phyloP scores from a whole-genome alignment of 2,329 filamentous ascomycete genomes.

The Colletotrichum higginsianum region DNA sequence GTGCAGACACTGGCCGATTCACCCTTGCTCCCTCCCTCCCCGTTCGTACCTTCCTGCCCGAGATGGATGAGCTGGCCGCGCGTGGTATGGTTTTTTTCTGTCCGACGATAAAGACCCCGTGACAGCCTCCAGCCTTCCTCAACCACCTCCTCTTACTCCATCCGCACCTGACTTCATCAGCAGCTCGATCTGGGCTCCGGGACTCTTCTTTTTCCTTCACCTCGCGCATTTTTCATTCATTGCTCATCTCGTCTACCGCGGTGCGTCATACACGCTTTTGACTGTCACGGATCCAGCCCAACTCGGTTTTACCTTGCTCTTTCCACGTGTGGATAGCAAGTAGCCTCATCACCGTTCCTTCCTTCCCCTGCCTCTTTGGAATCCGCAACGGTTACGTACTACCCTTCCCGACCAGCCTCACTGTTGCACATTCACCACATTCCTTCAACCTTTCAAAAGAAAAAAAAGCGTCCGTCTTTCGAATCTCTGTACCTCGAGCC shows the following conservation, averaged over 20 bases:
- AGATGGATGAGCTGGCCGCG: conserved; percentile 15
- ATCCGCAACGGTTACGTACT: conserved; percentile 34
- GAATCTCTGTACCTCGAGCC: conserved; percentile 26
- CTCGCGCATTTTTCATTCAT: conserved; percentile 17
- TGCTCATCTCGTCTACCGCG: conserved; percentile 26
- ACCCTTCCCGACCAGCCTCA: conserved; percentile 36
- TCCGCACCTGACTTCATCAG: conserved; percentile 35
- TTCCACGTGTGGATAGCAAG: conserved; percentile 17
- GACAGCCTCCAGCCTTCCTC: conserved; percentile 39
- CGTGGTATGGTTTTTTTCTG: conserved; percentile 4
- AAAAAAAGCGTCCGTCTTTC: conserved; percentile 19
- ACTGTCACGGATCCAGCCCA: conserved; percentile 20
- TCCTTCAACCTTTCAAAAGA: conserved; percentile 30
- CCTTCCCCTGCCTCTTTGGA: conserved; percentile 40
- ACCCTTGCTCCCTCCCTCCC: conserved; percentile 8
- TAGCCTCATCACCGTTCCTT: conserved; percentile 33
- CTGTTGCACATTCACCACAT: conserved; percentile 36
- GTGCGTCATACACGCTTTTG: conserved; percentile 37
- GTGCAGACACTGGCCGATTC: conserved; percentile 21
- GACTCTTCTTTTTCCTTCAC: conserved; percentile 22
- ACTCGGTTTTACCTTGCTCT: conserved; percentile 22
- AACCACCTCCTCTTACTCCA: conserved; percentile 25
- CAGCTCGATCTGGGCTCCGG: conserved; percentile 28
- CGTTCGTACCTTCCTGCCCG: conserved; percentile 17
- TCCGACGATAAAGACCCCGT: conserved; percentile 39